Evolutionary conservation across 2,329 filamentous ascomycete genomes (phyloP).

Genomic region (Penicillium sp.): DNA sequence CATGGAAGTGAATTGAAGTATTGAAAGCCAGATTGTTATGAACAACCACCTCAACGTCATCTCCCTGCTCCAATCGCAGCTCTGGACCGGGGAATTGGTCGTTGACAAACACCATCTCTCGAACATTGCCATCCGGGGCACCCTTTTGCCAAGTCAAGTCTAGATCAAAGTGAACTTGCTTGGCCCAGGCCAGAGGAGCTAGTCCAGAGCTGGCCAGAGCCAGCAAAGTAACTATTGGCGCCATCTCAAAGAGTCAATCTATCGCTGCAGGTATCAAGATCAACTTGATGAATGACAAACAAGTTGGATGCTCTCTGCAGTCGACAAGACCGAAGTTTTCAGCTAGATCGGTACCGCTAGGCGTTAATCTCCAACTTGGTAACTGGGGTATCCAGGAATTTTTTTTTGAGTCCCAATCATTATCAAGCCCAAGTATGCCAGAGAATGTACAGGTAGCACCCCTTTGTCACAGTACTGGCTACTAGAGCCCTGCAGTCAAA

Average conservation of each 20-base stretch:
- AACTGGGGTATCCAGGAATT: neutral
- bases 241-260: conserved; percentile 11
- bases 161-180: conserved; percentile 28
- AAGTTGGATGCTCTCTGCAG: neutral
- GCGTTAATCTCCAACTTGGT: neutral
- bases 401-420: neutral
- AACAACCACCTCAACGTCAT: conserved; percentile 37
- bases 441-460: neutral
- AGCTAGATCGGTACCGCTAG: neutral
- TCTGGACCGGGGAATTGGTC: conserved; percentile 37
- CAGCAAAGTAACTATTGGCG: conserved; percentile 13
- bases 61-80: conserved; percentile 31
- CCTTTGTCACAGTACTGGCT: neutral
- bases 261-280: neutral
- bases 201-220: conserved; percentile 15
- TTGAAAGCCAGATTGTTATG: conserved; percentile 37
- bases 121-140: conserved; percentile 36
- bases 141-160: conserved; percentile 41
- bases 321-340: neutral
- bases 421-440: neutral
- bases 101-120: conserved; percentile 40
- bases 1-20: conserved; percentile 18
- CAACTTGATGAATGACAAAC: neutral
- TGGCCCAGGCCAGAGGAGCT: conserved; percentile 17
- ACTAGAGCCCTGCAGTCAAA: neutral